Percentiles rank a stretch among this genome's conserved stretches.
These are phyloP conservation scores for Oryza officinalis DNA, from an alignment of 176 grass and related monocot genomes.

Conservation along the genomic window DNA sequence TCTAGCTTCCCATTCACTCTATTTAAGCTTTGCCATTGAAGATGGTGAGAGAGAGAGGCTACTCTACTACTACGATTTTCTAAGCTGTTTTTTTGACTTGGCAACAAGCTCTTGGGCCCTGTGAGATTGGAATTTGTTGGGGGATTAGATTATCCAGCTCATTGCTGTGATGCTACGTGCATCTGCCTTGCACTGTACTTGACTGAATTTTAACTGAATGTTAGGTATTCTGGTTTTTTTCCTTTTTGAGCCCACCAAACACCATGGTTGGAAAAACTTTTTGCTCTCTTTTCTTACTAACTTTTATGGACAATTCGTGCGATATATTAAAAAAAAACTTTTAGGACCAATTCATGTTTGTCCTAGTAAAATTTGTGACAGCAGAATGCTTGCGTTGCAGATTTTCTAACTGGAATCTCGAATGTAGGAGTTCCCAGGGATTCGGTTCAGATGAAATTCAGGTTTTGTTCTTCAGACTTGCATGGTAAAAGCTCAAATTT, in stretches of 20 bases:
- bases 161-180: neutral
- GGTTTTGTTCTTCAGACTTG: neutral
- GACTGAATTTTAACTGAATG: slow-evolving; percentile 23
- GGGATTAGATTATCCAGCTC: neutral
- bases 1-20: slow-evolving; percentile 48
- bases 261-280: neutral
- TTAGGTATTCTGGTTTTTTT: slow-evolving; percentile 20
- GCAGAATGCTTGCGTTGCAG: neutral
- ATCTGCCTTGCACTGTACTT: slow-evolving; percentile 1
- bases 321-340: neutral
- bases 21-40: slow-evolving; percentile 5
- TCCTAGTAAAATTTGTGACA: neutral
- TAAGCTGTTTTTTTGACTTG: neutral
- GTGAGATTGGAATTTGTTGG: neutral
- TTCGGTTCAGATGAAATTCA: neutral
- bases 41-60: neutral
- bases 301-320: neutral
- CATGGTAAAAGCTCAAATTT: neutral
- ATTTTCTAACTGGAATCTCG: neutral
- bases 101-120: neutral
- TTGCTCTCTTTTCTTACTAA: neutral
- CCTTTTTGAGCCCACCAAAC: neutral
- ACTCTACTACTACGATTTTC: slow-evolving; percentile 10
- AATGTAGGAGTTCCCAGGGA: neutral
- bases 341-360: neutral